Evolutionary conservation across 768 basidiomycete species (phyloP).

Genomic region (Podaxis pistillaris): DNA sequence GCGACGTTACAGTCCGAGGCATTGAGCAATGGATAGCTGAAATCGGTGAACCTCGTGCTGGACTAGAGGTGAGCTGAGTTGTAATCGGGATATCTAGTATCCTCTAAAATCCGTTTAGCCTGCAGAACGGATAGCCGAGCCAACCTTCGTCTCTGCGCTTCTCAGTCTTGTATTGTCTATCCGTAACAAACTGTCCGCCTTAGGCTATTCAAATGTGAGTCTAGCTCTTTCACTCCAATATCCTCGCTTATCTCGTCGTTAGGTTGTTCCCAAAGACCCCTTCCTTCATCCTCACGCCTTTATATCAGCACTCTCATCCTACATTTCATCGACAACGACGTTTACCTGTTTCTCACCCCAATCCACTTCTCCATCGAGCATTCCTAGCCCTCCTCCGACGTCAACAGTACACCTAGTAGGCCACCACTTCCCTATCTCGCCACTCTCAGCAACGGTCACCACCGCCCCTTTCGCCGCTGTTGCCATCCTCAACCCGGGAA

Average conservation of each 20-base stretch:
- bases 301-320: conserved; percentile 43
- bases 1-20: conserved; percentile 73
- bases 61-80: conserved; percentile 51
- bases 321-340: conserved; percentile 27
- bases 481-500: conserved; percentile 11
- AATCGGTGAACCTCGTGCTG: conserved; percentile 60
- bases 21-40: conserved; percentile 66
- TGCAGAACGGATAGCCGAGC: conserved; percentile 73
- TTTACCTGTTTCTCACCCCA: conserved; percentile 17
- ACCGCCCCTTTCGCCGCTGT: conserved; percentile 18
- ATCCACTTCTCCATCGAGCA: conserved; percentile 21
- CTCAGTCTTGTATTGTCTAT: conserved; percentile 65
- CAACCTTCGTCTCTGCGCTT: conserved; percentile 65
- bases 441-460: conserved; percentile 18
- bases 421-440: conserved; percentile 17
- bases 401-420: background rate
- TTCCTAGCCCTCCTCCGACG: conserved; percentile 21
- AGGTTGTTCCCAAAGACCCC: conserved; percentile 68
- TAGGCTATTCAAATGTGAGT: conserved; percentile 43
- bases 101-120: conserved; percentile 37
- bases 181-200: conserved; percentile 66
- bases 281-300: conserved; percentile 70
- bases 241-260: conserved; percentile 10
- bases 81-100: conserved; percentile 3
- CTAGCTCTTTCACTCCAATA: background rate